Conservation (phyloP, 2,329 filamentous ascomycete genomes). For the Xylaria sp. region DNA sequence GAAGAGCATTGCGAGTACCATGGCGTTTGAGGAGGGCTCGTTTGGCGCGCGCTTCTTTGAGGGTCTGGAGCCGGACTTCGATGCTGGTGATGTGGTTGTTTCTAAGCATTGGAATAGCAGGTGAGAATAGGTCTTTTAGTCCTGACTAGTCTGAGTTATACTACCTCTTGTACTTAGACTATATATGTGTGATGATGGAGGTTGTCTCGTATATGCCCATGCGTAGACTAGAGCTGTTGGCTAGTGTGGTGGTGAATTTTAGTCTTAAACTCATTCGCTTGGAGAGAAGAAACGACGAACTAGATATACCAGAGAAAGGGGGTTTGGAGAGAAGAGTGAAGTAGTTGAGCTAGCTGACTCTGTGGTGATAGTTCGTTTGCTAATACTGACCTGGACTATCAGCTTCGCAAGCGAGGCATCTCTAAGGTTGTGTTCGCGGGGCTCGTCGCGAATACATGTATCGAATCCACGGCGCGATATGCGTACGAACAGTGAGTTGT, state of each 20-base stretch:
- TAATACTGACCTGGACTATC: conserved; percentile 19
- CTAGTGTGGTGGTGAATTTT: no score
- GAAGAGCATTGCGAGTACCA: neutral
- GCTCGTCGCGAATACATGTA: conserved; percentile 16
- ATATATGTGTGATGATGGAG: no score
- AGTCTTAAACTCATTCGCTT: no score
- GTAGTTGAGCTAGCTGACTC: neutral
- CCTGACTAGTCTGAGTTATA: no score
- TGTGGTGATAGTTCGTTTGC: conserved; percentile 5
- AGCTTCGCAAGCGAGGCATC: conserved; percentile 20
- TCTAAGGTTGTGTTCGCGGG: conserved; percentile 16
- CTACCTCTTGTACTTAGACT: no score
- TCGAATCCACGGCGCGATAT: conserved; percentile 15
- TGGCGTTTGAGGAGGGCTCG: conserved; percentile 18
- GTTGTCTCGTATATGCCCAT: no score
- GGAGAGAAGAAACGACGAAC: no score
- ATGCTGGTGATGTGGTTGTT: conserved; percentile 7
- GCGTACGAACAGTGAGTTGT: conserved; percentile 15
- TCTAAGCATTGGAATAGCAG: conserved; percentile 25
- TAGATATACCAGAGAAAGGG: no score
- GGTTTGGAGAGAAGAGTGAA: neutral
- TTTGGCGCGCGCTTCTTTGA: conserved; percentile 1
- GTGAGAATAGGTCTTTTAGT: no score
- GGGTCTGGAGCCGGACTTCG: conserved; percentile 8
- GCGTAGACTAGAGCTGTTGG: no score